Percentiles rank a stretch among this genome's conserved stretches.
phyloP scores from a whole-genome alignment of 768 basidiomycete genomes.

The Termitomyces sp. region DNA sequence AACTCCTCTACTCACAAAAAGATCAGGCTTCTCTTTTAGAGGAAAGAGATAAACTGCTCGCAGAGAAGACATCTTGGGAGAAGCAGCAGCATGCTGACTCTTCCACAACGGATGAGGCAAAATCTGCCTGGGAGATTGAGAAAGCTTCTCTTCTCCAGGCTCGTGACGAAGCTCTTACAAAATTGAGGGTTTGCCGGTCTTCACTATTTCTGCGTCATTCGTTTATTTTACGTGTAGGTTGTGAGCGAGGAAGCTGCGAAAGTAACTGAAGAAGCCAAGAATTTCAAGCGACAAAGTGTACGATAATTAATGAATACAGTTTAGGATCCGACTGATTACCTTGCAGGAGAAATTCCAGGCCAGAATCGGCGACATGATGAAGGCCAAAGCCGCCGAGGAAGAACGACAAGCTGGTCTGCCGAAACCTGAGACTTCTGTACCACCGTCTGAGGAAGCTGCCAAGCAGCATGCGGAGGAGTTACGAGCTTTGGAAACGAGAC shows the following conservation, averaged over 20 bases:
- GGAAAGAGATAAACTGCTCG: conserved; percentile 58
- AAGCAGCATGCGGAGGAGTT: conserved; percentile 60
- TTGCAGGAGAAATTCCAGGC: conserved; percentile 57
- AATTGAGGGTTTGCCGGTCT: conserved; percentile 41
- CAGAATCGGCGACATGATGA: conserved; percentile 47
- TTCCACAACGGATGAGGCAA: conserved; percentile 21
- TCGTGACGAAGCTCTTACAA: conserved; percentile 54
- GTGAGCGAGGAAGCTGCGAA: conserved; percentile 39
- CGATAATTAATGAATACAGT: conserved; percentile 5
- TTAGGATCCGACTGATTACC: conserved; percentile 1
- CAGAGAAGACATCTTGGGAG: conserved; percentile 48
- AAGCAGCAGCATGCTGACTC: conserved; percentile 16
- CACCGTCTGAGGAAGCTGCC: conserved; percentile 27
- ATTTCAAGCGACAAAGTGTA: conserved; percentile 35
- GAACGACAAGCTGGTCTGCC: conserved; percentile 35
- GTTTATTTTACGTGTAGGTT: conserved; percentile 18
- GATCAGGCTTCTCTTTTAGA: conserved; percentile 44
- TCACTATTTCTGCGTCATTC: neutral
- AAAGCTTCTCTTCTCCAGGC: conserved; percentile 51
- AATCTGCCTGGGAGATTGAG: conserved; percentile 49
- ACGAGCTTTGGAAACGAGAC: conserved; percentile 43
- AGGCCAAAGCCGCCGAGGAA: conserved; percentile 41
- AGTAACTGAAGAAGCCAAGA: conserved; percentile 36
- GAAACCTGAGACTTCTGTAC: conserved; percentile 16
- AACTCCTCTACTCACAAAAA: neutral